These are phyloP conservation scores for Macrophomina pseudophaseolina DNA, from an alignment of 2,329 filamentous ascomycete species.

Conservation along the genomic window DNA sequence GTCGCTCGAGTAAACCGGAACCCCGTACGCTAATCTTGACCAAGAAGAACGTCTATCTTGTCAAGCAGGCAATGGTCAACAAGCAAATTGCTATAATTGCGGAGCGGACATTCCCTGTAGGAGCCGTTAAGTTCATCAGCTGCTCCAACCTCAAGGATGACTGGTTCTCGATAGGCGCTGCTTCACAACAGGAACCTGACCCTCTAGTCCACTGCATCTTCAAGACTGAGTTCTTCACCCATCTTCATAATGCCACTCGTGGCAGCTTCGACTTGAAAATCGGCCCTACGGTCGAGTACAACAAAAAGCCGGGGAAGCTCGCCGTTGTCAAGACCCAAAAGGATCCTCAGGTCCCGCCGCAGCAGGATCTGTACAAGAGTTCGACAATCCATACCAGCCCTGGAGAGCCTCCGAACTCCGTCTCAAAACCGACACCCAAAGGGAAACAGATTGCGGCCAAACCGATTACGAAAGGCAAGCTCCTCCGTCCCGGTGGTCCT, in stretches of 20 bases:
- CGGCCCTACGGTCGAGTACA: constrained; percentile 77
- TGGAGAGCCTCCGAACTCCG: constrained; percentile 82
- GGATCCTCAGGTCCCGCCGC: constrained; percentile 73
- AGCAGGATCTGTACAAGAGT: constrained; percentile 88
- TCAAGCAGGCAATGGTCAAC: constrained; percentile 83
- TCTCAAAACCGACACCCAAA: constrained; percentile 83
- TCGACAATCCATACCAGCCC: constrained; percentile 83
- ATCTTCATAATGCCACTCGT: constrained; percentile 79
- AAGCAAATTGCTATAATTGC: constrained; percentile 79
- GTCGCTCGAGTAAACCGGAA: constrained; percentile 91
- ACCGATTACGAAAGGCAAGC: constrained; percentile 90
- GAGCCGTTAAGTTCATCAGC: constrained; percentile 86
- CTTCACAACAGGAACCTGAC: constrained; percentile 89
- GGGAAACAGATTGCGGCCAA: constrained; percentile 84
- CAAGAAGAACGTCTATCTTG: constrained; percentile 83
- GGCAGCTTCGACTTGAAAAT: constrained; percentile 84
- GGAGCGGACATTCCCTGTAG: constrained; percentile 81
- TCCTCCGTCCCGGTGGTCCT: constrained; percentile 89
- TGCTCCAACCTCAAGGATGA: constrained; percentile 85
- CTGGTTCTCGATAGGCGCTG: constrained; percentile 92
- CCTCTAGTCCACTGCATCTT: constrained; percentile 92
- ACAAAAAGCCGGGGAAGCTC: constrained; percentile 96
- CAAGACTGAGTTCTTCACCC: constrained; percentile 97
- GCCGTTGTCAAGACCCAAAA: constrained; percentile 88
- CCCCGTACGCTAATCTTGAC: constrained; percentile 86